Evolutionary conservation across 176 grass and related monocot genomes (phyloP).

Genomic region (Oryza coarctata): DNA sequence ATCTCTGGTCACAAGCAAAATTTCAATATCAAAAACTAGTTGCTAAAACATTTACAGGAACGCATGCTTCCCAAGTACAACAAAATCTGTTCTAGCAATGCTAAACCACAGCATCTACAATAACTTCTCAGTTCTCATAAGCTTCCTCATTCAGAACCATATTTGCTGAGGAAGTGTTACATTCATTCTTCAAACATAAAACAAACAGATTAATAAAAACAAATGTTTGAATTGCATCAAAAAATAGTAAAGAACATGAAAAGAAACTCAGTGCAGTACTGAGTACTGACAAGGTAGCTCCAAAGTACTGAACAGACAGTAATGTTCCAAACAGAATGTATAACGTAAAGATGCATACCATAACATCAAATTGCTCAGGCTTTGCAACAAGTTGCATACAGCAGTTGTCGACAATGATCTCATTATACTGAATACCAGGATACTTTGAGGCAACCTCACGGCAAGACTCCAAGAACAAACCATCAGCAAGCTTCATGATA

Average conservation of each 20-base stretch:
- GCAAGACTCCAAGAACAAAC: slow-evolving; percentile 94
- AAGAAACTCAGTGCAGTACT: not conserved
- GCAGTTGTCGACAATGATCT: slow-evolving; percentile 95
- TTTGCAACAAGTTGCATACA: slow-evolving; percentile 98
- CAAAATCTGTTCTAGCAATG: not conserved
- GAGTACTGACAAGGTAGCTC: not conserved
- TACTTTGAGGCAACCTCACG: slow-evolving; percentile 89
- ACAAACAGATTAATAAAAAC: not conserved
- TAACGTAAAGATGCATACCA: slow-evolving; percentile 49
- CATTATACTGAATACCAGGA: slow-evolving; percentile 86
- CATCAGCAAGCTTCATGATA: slow-evolving; percentile 99
- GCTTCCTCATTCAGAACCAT: not conserved
- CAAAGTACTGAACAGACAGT: not conserved
- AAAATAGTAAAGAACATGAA: not conserved
- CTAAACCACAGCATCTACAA: not conserved
- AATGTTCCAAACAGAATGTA: not conserved
- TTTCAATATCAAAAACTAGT: not conserved
- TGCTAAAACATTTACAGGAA: not conserved
- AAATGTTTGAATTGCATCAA: not conserved
- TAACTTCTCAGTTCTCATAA: not conserved
- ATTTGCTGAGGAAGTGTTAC: not conserved
- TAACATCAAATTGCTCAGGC: slow-evolving; percentile 94
- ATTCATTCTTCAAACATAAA: not conserved
- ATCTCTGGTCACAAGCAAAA: not conserved
- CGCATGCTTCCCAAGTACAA: not conserved